Base-by-base conservation (phyloP, 352 stramenopile genomes). In the Pythium vanterpoolii region DNA sequence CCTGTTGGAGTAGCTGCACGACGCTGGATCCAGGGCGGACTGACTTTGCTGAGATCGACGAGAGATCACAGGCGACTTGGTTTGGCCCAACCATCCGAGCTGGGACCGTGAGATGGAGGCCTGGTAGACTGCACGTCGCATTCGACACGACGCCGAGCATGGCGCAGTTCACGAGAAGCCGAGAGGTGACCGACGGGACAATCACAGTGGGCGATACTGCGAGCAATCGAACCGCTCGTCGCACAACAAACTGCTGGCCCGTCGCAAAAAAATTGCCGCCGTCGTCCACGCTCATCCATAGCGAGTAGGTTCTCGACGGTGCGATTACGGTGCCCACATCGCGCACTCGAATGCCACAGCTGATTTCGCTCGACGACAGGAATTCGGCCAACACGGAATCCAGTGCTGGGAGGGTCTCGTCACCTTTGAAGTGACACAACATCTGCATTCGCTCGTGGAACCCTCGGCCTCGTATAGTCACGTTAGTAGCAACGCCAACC, bases 201-300 rank as follows among this genome's bases (percentile, higher is more conserved):
- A 69, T 21, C 21, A 69, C 51, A 27, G 44, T 16, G 3, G 62
- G 62, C 6, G 30, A 26, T 1, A 42, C 46, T 24, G 33, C 31
- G 0, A 71, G 23, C 10, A 71, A 24, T 26, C 52, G 42, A 5
- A 71, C 52, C 14, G 27, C 57, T 34, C 42, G 39, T 0, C 24
- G 27, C 18, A 38, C 51, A 23, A 39, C 34, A 47, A 71, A 66
- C 10, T 55, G 38, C 21, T 38, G 4, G 3, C 52, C 63, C 6
- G 45, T 62, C 5, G 44, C 34, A 34, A 56, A 66, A 21, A 61
- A 66, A 7, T 56, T 60, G n/a, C 28, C 40, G 3, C 45, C 50
- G 19, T 23, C 56, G 40, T 73, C 66, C 3, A 73, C 26, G 23
- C 61, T 70, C 4, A 70, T 26, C 26, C 33, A 52, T 1, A 73